Evolutionary conservation across 106 monocot species (phyloP), one percentile per base, ranked within the genome.

Genomic region (Triglochin maritima): DNA sequence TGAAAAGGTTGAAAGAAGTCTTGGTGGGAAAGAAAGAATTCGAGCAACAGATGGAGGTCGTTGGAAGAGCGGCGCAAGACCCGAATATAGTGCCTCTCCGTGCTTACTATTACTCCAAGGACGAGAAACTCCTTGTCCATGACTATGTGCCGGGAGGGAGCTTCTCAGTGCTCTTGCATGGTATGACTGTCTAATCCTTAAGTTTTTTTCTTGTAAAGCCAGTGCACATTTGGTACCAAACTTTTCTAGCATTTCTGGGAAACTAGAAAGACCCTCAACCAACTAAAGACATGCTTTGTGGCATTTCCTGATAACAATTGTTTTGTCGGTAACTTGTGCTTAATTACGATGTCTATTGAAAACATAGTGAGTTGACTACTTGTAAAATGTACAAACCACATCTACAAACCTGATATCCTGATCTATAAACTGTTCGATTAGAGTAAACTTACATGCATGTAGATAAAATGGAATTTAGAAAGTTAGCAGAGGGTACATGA

Each of bases 51-150:
- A 90, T 95, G 90, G 94, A 89, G 63, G 71, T 85, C 47, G 77
- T 87, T 5, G 89, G 94, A 62, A 79, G 72, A 47, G 70, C 87
- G 29, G 81, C 77, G 12, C 79, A 68, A 62, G 87, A 94, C 69
- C 78, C 67, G 2, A 87, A 90, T 69, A 75, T 87, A 50, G 70
- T 77, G 47, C 85, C 87, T 44, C 82, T 94, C 46, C 82, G 89
- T 54, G 84, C 89, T 69, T 94, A 94, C 74, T 94, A 94, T 72
- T 94, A 84, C 73, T 89, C 89, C 53, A 94, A 94, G 73, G 94
- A 94, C 62, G 94, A 94, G 72, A 94, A 89, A 55, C 89, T 94
- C 74, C 85, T 94, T 15, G 89, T 94, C 57, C 82, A 78, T 68
- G 95, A 95, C 47, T 90, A 84, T 66, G 44, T 87, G 6, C 64